phyloP scores from a whole-genome alignment of 192 early-diverging fungal species.

The Coemansia umbellata region DNA sequence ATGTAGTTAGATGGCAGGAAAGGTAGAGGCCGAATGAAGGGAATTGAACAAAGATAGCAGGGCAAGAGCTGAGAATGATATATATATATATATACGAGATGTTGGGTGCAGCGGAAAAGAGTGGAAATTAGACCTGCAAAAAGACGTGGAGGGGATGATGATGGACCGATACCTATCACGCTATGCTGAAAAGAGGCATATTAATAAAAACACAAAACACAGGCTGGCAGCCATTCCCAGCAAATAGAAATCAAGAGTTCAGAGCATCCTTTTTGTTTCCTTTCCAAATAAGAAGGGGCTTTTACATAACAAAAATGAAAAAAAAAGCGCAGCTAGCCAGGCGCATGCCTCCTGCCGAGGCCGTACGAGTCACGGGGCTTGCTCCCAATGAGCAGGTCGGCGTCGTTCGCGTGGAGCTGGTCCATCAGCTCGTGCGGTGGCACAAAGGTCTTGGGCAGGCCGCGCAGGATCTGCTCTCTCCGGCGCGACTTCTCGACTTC shows the following conservation, averaged over 20 bases:
- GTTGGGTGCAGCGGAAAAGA: too few species aligned
- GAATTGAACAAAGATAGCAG: too few species aligned
- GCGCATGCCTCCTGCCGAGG: conserved; percentile 28
- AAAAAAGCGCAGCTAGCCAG: conserved; percentile 18
- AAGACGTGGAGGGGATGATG: too few species aligned
- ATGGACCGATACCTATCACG: too few species aligned
- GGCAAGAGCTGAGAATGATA: too few species aligned
- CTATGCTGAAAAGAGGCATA: too few species aligned
- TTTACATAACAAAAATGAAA: neutral
- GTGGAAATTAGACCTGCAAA: too few species aligned
- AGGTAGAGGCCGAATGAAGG: too few species aligned
- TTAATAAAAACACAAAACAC: too few species aligned
- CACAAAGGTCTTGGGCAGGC: conserved; percentile 44
- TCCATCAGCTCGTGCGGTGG: conserved; percentile 45
- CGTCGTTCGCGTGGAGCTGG: conserved; percentile 24
- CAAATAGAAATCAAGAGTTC: neutral
- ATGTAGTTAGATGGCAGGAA: too few species aligned
- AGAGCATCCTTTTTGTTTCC: neutral
- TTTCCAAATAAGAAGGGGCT: neutral
- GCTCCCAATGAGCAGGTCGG: conserved; percentile 41
- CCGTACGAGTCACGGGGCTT: conserved; percentile 46
- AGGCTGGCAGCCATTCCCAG: neutral
- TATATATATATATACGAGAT: too few species aligned
- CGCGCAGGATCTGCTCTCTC: conserved; percentile 23
- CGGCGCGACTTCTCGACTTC: conserved; percentile 28